Evolutionary conservation across 1,284 basidiomycete species (phyloP), one percentile per base, ranked within the genome.

Genomic region (Microbotryomycetes sp.): DNA sequence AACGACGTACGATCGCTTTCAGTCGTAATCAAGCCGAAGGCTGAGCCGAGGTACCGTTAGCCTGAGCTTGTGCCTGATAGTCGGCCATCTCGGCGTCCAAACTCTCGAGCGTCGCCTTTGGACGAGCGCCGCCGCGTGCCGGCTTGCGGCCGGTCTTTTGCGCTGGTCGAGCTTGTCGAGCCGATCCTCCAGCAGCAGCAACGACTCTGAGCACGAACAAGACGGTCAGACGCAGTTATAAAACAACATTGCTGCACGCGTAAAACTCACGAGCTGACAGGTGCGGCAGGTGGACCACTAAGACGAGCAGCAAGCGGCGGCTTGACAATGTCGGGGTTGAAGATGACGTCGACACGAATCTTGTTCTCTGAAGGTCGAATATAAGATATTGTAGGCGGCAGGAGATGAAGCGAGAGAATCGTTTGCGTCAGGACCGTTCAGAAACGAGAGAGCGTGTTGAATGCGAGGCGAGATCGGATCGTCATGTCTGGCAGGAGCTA

Each of bases 281-380:
- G 35, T 11, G 35, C 35, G 57, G 86, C 57, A n/a, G 69, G 64
- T 4, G 69, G 84, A 26, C 83, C 65, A 29, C 65, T 68, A 73
- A 76, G 29, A 73, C 79, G 68, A 27, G 60, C 55, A 15, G 65
- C 51, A 47, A 71, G 60, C 21, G 68, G 62, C 49, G 68, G 47
- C 4, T 82, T 81, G n/a, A 85, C 81, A 57, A 83, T 82, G 56
- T 86, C 80, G 26, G 91, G 91, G 80, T 94, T 90, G 74, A 97
- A 83, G 51, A 97, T 85, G 66, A 97, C 91, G 81, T 97, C 94
- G 68, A 97, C 92, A 81, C 92, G 94, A 89, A 98, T 94, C 27
- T 92, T 89, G 72, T 89, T 89, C 82, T 92, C 91, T 96, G 79
- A 77, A 56, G 62, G 57, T 53, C 31, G 27, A 56, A 23, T 51